Conservation (phyloP, 75 land plant genomes). For the Picea sitchensis region DNA sequence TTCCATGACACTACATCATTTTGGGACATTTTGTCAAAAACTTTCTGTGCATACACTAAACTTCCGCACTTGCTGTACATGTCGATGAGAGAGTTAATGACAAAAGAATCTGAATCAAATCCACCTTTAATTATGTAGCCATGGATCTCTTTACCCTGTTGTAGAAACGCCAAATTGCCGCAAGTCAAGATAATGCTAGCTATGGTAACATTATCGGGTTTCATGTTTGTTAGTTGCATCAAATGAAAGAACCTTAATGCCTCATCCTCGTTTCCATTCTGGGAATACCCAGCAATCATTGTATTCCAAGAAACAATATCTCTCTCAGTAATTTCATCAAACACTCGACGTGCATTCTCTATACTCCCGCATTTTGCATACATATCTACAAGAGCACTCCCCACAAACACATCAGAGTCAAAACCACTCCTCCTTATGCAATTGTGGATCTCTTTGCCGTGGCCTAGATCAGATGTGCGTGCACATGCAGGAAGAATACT, state of each 20-base stretch:
- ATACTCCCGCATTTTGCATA: constrained; percentile 49
- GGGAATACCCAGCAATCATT: constrained; percentile 33
- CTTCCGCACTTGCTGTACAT: constrained; percentile 50
- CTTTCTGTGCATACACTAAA: constrained; percentile 21
- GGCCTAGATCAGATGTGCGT: constrained; percentile 26
- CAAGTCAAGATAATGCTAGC: constrained; percentile 29
- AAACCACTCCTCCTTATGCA: constrained; percentile 10
- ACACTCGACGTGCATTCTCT: constrained; percentile 32
- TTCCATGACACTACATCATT: constrained; percentile 65
- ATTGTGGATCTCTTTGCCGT: constrained; percentile 37
- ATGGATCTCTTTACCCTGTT: constrained; percentile 28
- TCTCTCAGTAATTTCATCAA: constrained; percentile 24
- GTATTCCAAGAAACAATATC: constrained; percentile 59
- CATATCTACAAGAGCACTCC: constrained; percentile 38
- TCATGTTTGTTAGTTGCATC: constrained; percentile 24
- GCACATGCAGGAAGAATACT: constrained; percentile 1
- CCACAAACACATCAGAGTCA: constrained; percentile 26
- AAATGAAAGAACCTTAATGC: constrained; percentile 35
- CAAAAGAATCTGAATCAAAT: constrained; percentile 12
- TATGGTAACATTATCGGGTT: constrained; percentile 36
- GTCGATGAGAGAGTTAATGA: constrained; percentile 38
- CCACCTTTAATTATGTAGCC: constrained; percentile 12
- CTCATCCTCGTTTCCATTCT: constrained; percentile 22
- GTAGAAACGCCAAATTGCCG: constrained; percentile 11
- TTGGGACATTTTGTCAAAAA: constrained; percentile 30